phyloP scores from a whole-genome alignment of 257 asterid species.

The Fraxinus americana region DNA sequence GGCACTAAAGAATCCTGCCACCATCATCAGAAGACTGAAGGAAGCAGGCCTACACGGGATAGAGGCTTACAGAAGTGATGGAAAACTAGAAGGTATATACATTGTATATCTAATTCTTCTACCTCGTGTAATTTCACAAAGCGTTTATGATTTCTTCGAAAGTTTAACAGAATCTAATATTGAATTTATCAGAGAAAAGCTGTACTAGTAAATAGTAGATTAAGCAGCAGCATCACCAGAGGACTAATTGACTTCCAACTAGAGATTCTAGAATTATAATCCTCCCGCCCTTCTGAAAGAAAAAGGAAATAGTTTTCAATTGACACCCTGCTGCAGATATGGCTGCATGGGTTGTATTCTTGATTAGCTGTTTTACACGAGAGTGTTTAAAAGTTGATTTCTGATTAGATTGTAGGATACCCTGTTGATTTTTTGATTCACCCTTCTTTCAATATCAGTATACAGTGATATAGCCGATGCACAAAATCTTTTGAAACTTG shows the following conservation, averaged over 20 bases:
- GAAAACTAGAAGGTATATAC: conserved; percentile 74
- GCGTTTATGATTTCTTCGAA: neutral
- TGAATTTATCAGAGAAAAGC: neutral
- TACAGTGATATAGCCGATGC: conserved; percentile 82
- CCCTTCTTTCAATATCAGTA: conserved; percentile 42
- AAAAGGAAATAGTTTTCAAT: neutral
- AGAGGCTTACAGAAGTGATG: conserved; percentile 91
- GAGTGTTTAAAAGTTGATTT: neutral
- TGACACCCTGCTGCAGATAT: neutral
- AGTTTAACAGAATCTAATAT: neutral
- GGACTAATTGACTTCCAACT: neutral
- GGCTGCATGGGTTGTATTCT: neutral
- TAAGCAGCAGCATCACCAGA: neutral
- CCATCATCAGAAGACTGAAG: conserved; percentile 66
- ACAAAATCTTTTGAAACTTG: conserved; percentile 75
- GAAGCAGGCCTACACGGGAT: conserved; percentile 89
- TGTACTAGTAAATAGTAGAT: neutral
- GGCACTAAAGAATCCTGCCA: conserved; percentile 82
- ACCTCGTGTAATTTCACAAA: neutral
- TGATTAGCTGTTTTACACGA: neutral
- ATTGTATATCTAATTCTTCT: neutral
- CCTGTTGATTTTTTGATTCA: conserved; percentile 9
- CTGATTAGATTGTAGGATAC: neutral
- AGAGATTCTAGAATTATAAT: neutral
- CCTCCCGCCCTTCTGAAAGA: neutral